Conservation (phyloP, 768 basidiomycete species). For the Termitomyces sp. region DNA sequence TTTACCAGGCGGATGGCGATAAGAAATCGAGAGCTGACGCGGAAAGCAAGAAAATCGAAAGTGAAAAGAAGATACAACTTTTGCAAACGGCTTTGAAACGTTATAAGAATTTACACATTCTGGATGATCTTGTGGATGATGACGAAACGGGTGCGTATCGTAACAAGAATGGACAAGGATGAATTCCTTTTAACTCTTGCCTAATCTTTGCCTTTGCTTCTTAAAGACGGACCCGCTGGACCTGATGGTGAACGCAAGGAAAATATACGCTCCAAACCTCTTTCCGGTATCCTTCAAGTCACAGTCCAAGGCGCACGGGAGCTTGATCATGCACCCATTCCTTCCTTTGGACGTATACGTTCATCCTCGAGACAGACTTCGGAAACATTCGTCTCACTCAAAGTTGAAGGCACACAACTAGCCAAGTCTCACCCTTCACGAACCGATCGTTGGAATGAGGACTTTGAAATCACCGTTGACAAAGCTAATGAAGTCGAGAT, state of each 20-base stretch:
- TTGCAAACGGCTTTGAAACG: constrained; percentile 87
- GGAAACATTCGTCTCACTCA: constrained; percentile 91
- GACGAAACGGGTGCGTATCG: constrained; percentile 59
- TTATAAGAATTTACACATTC: constrained; percentile 92
- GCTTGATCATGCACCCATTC: constrained; percentile 87
- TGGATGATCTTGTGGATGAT: constrained; percentile 86
- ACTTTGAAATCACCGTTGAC: constrained; percentile 93
- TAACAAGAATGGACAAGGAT: neutral
- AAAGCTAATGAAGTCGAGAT: constrained; percentile 99
- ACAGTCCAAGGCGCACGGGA: constrained; percentile 89
- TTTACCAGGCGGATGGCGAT: constrained; percentile 95
- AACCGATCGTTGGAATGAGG: constrained; percentile 97
- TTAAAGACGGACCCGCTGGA: constrained; percentile 37
- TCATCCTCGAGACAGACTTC: constrained; percentile 73
- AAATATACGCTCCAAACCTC: constrained; percentile 86
- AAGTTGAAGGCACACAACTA: constrained; percentile 92
- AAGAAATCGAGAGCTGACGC: constrained; percentile 93
- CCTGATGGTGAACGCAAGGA: constrained; percentile 86
- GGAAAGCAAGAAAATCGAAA: constrained; percentile 90
- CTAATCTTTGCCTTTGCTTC: neutral
- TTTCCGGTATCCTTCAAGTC: constrained; percentile 89
- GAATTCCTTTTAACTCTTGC: neutral
- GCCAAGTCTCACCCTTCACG: constrained; percentile 90
- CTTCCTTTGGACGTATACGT: constrained; percentile 48
- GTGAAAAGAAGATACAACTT: constrained; percentile 94